Conservation (phyloP, 1,284 basidiomycete genomes). For the Lentinus polychrous region DNA sequence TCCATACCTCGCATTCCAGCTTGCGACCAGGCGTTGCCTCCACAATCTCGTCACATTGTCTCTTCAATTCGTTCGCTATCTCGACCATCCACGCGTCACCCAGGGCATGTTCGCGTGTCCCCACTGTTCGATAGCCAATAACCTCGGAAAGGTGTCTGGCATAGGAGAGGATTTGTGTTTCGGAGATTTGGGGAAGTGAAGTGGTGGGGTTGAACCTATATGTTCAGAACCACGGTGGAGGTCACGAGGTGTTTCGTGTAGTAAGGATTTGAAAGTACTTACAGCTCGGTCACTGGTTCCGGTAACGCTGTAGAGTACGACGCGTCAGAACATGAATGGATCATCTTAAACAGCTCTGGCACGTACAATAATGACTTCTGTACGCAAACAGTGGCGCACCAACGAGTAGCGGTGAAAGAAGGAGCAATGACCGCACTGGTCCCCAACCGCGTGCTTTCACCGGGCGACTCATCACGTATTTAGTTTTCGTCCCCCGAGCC, state of each 20-base stretch:
- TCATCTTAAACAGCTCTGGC: not conserved
- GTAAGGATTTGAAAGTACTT: constrained; percentile 10
- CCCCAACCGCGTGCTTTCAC: constrained; percentile 22
- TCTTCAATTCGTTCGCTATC: constrained; percentile 55
- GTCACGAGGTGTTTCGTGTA: not conserved
- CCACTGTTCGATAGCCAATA: constrained; percentile 90
- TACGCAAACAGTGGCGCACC: constrained; percentile 26
- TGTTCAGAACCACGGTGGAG: not conserved
- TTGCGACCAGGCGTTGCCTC: constrained; percentile 42
- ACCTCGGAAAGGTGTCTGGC: constrained; percentile 69
- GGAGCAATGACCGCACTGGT: constrained; percentile 29
- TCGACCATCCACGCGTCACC: constrained; percentile 82
- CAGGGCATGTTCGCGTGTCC: constrained; percentile 81
- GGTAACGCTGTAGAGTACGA: constrained; percentile 28
- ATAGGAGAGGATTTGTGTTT: constrained; percentile 55
- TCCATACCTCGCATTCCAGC: constrained; percentile 83
- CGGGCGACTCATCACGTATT: no score
- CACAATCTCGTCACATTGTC: constrained; percentile 53
- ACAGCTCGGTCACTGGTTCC: constrained; percentile 33
- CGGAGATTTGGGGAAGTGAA: constrained; percentile 62
- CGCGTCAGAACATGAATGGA: not conserved
- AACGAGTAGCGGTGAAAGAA: constrained; percentile 28
- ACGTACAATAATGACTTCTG: constrained; percentile 26
- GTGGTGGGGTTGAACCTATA: constrained; percentile 46
- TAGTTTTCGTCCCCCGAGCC: no score